phyloP scores from a whole-genome alignment of 805 yeast genomes.

The Zygotorulaspora chibaensis region DNA sequence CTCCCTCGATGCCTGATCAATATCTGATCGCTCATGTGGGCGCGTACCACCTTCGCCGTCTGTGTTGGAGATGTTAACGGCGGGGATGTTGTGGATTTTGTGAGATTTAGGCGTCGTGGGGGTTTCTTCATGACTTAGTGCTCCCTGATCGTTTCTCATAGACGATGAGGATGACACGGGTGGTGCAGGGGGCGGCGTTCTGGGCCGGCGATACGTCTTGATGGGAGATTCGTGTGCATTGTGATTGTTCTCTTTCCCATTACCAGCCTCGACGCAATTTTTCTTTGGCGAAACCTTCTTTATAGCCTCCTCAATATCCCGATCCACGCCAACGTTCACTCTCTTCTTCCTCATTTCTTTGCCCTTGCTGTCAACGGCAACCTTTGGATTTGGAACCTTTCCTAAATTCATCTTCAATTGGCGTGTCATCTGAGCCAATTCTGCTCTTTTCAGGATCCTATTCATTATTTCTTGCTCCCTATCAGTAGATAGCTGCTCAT shows the following conservation, averaged over 20 bases:
- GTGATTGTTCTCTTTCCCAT: background rate
- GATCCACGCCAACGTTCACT: slow-evolving; percentile 7
- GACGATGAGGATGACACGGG: slow-evolving; percentile 11
- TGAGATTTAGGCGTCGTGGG: slow-evolving; percentile 15
- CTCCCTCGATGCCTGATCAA: background rate
- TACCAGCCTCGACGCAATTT: background rate
- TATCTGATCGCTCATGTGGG: background rate
- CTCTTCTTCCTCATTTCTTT: slow-evolving; percentile 9
- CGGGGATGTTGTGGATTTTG: slow-evolving; percentile 4
- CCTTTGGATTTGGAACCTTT: slow-evolving; percentile 25
- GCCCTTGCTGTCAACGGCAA: slow-evolving; percentile 1
- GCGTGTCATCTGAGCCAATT: slow-evolving; percentile 36
- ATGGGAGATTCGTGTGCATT: slow-evolving; percentile 5
- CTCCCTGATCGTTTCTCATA: slow-evolving; percentile 2
- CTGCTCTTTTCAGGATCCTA: slow-evolving; percentile 34
- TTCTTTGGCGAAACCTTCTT: slow-evolving; percentile 16
- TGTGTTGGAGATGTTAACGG: slow-evolving; percentile 1
- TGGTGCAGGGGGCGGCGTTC: slow-evolving; percentile 18
- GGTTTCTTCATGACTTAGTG: slow-evolving; percentile 4
- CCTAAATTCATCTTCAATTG: slow-evolving; percentile 33
- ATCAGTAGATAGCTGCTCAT: slow-evolving; percentile 21
- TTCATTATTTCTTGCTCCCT: slow-evolving; percentile 33
- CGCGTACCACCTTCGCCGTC: background rate
- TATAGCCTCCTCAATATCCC: slow-evolving; percentile 12
- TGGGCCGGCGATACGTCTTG: slow-evolving; percentile 8